These are phyloP conservation scores for Luvunga scandens DNA, from an alignment of 345 rosid species.

Conservation along the genomic window DNA sequence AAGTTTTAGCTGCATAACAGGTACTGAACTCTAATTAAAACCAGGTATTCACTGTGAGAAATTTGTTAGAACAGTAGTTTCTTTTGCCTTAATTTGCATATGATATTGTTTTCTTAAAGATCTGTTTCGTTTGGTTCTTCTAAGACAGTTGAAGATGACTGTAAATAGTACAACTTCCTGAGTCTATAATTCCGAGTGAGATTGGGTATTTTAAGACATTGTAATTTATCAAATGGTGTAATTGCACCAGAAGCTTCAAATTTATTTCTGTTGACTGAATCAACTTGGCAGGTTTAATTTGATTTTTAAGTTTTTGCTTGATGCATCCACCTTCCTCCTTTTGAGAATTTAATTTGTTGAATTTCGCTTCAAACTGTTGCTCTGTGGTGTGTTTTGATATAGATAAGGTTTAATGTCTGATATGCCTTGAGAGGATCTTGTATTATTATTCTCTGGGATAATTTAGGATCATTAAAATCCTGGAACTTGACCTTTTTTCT, in stretches of 20 bases:
- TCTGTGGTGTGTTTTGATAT: neutral
- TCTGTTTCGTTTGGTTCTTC: neutral
- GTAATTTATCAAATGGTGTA: neutral
- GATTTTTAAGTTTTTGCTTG: conserved; percentile 1
- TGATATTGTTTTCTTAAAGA: neutral
- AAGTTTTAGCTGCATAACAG: neutral
- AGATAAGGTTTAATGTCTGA: neutral
- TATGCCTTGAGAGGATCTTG: conserved; percentile 2
- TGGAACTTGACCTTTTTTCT: conserved; percentile 20
- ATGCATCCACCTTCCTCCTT: neutral
- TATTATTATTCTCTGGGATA: neutral
- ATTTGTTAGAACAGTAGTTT: neutral
- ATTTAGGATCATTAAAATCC: neutral
- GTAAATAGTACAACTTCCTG: neutral
- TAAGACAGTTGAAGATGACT: neutral
- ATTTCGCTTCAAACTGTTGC: neutral
- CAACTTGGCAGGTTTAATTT: neutral
- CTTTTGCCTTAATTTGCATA: neutral
- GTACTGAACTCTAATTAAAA: neutral
- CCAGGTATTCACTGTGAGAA: neutral
- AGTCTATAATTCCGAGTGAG: neutral
- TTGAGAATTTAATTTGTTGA: neutral
- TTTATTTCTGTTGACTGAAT: neutral
- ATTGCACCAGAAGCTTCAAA: neutral
- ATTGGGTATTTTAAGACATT: neutral